Evolutionary conservation across 208 protist genomes (phyloP).

Genomic region (Acanthamoeba sp.): DNA sequence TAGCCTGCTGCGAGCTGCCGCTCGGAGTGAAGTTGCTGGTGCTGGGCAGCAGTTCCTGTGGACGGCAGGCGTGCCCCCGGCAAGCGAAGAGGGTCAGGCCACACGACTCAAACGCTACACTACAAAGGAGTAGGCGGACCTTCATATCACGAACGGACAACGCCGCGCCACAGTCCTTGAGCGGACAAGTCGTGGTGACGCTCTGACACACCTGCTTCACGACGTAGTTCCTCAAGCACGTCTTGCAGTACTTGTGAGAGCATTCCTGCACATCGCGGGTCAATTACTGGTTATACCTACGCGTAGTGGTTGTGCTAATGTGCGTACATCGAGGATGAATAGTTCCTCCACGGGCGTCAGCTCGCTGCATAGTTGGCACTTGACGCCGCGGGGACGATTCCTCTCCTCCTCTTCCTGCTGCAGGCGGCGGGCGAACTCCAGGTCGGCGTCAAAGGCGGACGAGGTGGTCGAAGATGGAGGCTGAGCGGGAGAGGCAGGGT

Average conservation of each 20-base stretch:
- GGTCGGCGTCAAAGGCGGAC: not conserved
- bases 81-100: not conserved
- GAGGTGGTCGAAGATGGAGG: not conserved
- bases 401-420: constrained; percentile 63
- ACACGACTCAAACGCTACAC: not conserved
- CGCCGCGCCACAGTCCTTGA: constrained; percentile 31
- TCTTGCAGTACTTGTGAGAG: constrained; percentile 76
- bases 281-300: not conserved
- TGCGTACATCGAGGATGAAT: constrained; percentile 49
- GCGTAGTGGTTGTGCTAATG: no score
- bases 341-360: constrained; percentile 45
- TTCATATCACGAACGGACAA: constrained; percentile 79
- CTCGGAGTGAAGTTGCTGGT: constrained; percentile 93
- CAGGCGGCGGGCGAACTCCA: constrained; percentile 52
- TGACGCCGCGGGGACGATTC: constrained; percentile 19
- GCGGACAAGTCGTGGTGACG: constrained; percentile 52
- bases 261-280: constrained; percentile 30
- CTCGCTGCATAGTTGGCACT: constrained; percentile 28
- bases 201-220: constrained; percentile 39
- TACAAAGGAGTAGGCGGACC: not conserved
- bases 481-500: not conserved
- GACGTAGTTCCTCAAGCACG: constrained; percentile 65
- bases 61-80: no score
- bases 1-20: constrained; percentile 94
- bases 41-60: constrained; percentile 83